Evolutionary conservation across 345 rosid genomes (phyloP), one percentile per base, ranked within the genome.

Genomic region (Pistacia atlantica): DNA sequence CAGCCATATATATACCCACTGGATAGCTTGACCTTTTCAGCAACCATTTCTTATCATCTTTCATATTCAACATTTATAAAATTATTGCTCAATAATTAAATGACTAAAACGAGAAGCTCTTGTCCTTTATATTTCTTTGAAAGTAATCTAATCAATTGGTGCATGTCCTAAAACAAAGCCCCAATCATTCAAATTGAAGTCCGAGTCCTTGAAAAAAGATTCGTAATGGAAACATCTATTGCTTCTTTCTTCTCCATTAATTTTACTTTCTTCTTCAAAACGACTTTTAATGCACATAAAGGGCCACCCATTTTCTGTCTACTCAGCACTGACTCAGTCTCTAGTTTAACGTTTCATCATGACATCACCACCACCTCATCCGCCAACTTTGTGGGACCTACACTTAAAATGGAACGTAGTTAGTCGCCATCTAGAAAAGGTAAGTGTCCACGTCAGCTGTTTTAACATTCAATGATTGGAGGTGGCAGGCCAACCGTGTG

Each of bases 321-420:
- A 25, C 8, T 82, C 85, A 80, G 78, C 75, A 31, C 69, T 65
- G 48, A 80, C 75, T 82, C 82, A 68, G 66, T 25, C 14, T 20
- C 17, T 56, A 16, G 33, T n/a, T 48, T 25, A 14, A 48, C 28
- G 14, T 22, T 42, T 12, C 17, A 22, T 42, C 10, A 18, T 62
- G 6, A 56, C 82, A 63, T 82, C 78, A 73, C 0, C 14, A 62
- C 65, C 81, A 67, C 71, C 63, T 71, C 67, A 54, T 0, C 52
- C 22, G 7, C 31, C 38, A 63, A 11, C 22, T 11, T 17, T 73
- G 73, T 8, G 69, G 75, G 83, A 13, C 49, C 81, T 42, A 25
- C 20, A 0, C 28, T 12, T 13, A 38, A 66, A 33, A 31, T 1
- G 18, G 58, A 56, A 13, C n/a, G 5, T 1, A 2, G 28, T 52